A percentile compares a stretch with the other conserved stretches of the same genome.
These are phyloP conservation scores for Basidiobolus meristosporus DNA, from an alignment of 371 early-diverging fungal species.

Conservation along the genomic window DNA sequence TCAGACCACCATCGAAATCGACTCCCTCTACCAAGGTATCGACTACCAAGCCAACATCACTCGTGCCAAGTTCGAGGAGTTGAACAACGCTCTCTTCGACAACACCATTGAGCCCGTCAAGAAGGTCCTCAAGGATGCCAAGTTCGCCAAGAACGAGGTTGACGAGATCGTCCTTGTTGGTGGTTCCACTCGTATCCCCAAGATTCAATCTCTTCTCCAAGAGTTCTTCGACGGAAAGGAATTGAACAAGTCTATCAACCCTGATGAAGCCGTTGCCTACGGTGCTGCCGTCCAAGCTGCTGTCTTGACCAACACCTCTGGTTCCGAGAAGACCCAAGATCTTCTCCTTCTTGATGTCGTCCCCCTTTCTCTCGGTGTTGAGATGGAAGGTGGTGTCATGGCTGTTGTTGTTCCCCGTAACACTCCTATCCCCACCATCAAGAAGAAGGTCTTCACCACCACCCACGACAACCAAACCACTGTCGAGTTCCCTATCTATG, in stretches of 20 bases:
- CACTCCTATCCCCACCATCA: conserved; percentile 94
- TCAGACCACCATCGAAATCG: conserved; percentile 38
- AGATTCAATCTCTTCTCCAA: conserved; percentile 91
- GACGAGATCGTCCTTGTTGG: conserved; percentile 97
- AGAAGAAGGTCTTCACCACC: conserved; percentile 95
- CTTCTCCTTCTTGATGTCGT: conserved; percentile 64
- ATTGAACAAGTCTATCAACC: conserved; percentile 93
- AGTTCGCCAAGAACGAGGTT: conserved; percentile 82
- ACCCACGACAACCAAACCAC: conserved; percentile 96
- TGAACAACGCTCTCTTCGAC: conserved; percentile 87
- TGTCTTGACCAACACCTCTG: conserved; percentile 74
- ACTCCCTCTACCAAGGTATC: conserved; percentile 83
- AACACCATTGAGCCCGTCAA: conserved; percentile 88
- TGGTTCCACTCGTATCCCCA: conserved; percentile 99
- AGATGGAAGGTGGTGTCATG: conserved; percentile 97
- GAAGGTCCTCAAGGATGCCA: conserved; percentile 83
- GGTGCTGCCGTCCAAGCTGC: conserved; percentile 98
- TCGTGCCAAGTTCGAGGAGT: conserved; percentile 94
- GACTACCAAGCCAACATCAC: conserved; percentile 90
- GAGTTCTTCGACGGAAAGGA: conserved; percentile 97
- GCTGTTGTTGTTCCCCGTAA: conserved; percentile 91
- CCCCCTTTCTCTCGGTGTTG: conserved; percentile 86
- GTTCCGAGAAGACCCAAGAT: conserved; percentile 2
- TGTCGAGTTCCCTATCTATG: conserved; percentile 93
- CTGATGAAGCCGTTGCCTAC: conserved; percentile 96